Conservation (phyloP, 2,329 filamentous ascomycete genomes). For the Fusarium solani-melongenae region DNA sequence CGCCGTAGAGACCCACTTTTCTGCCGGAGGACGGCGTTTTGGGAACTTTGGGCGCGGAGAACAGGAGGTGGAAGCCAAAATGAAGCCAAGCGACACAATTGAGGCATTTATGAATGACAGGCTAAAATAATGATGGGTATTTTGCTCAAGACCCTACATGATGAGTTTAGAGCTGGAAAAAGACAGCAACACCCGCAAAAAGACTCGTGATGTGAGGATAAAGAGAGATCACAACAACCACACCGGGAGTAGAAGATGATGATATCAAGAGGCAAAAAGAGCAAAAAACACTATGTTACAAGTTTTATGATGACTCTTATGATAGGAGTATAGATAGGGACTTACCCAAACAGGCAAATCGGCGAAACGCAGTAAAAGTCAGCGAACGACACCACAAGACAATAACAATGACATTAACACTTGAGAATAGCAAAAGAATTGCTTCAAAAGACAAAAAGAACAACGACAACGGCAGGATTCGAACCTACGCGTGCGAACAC, state of each 20-base stretch:
- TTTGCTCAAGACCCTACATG: rapidly evolving
- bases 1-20: background rate
- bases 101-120: background rate
- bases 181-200: background rate
- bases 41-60: background rate
- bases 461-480: background rate
- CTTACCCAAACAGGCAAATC: too few species aligned
- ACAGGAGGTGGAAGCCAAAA: background rate
- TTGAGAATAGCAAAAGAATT: too few species aligned
- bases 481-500: background rate
- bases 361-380: too few species aligned
- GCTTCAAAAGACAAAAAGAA: background rate
- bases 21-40: background rate
- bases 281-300: background rate
- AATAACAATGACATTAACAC: too few species aligned
- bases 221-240: background rate
- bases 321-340: too few species aligned
- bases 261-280: background rate
- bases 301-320: too few species aligned
- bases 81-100: background rate
- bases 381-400: too few species aligned
- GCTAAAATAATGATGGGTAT: background rate
- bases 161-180: background rate
- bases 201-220: background rate
- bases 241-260: background rate